These are phyloP conservation scores for Pyrus hybrid DNA, from an alignment of 331 rosid species.

Conservation along the genomic window DNA sequence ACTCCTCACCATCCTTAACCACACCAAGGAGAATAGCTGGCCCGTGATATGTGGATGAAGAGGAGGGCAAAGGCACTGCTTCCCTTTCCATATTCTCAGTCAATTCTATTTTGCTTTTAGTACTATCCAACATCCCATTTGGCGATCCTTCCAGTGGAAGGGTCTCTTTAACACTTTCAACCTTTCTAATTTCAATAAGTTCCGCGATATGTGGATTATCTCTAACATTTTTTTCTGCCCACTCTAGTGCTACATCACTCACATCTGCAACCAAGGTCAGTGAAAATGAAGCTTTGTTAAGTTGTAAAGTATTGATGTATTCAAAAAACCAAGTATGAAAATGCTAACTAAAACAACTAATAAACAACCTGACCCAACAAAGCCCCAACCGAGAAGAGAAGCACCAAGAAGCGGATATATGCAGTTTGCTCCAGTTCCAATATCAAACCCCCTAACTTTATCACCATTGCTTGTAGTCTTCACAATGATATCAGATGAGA, in stretches of 20 bases:
- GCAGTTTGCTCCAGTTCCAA: constrained; percentile 87
- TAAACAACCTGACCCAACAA: constrained; percentile 72
- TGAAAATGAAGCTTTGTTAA: not conserved
- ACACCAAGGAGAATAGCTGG: constrained; percentile 68
- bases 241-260: constrained; percentile 71
- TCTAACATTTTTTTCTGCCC: constrained; percentile 62
- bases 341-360: not conserved
- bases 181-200: constrained; percentile 65
- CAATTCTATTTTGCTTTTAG: constrained; percentile 10
- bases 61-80: constrained; percentile 14
- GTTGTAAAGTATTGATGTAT: not conserved
- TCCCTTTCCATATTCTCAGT: constrained; percentile 14
- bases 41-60: constrained; percentile 36
- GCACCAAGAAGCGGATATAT: constrained; percentile 87
- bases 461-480: constrained; percentile 10
- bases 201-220: constrained; percentile 54
- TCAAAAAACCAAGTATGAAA: not conserved
- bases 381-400: constrained; percentile 67
- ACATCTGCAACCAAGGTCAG: constrained; percentile 41
- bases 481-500: constrained; percentile 45
- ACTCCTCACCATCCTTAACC: constrained; percentile 57
- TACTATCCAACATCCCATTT: not conserved
- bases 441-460: constrained; percentile 66
- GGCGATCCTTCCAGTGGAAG: constrained; percentile 20
- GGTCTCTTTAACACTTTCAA: constrained; percentile 18